Evolutionary conservation across 352 stramenopile genomes (phyloP), one percentile per base, ranked within the genome.

Genomic region (Peronospora farinosa): DNA sequence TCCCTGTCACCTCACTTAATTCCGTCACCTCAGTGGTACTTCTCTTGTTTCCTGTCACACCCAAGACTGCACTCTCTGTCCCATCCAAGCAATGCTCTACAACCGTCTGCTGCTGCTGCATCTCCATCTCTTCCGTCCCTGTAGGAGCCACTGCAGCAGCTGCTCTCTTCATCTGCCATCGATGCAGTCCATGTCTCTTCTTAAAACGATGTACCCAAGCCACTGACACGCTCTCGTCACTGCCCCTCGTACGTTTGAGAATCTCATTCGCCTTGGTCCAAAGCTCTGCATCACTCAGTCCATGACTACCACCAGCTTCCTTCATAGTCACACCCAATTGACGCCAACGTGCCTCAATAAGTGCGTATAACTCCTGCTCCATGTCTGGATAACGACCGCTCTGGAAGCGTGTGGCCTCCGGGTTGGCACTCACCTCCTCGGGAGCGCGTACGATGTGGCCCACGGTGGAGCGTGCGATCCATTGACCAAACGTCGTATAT

Each of bases 191-290:
- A 23, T 71, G 63, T 12, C 63, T 45, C 46, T 57, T 57, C 42
- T 71, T 71, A 32, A 71, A 71, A 30, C 63, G 63, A 42, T 67
- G 54, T 17, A 71, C 63, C 63, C 63, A 71, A 1, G 57, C 59
- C 17, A 51, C 44, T 5, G 57, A 67, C 28, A 71, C 62, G 21
- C 52, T 56, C 32, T 60, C 44, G 28, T 47, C 40, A n/a, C 54
- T 60, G 39, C 57, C 57, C 5, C 43, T 32, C 25, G 53, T 64
- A 19, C 40, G 43, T 21, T 60, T 58, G 9, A 67, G 63, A 43
- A 71, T 61, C 53, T 71, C 63, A 38, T 71, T 71, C n/a, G 63
- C 63, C 13, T 56, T 61, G 11, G 50, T 41, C 57, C 63, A 71
- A 5, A 71, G 45, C 40, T 56, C 40, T n/a, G 59, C 30, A 38